Evolutionary conservation across 352 stramenopile species (phyloP), one percentile per base, ranked within the genome.

Genomic region (Globisporangium solare): DNA sequence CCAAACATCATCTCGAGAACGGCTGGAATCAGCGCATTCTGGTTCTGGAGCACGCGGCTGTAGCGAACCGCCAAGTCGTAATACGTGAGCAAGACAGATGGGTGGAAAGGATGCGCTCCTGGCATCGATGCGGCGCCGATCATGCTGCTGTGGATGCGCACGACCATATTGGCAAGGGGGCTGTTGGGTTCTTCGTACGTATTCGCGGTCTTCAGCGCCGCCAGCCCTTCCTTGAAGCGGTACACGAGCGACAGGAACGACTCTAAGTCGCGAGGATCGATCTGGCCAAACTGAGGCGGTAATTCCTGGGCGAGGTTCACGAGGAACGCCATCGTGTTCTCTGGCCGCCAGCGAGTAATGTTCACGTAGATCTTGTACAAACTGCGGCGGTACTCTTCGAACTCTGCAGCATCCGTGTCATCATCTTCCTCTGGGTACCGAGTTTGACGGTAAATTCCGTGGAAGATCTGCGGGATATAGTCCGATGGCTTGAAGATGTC

Each of bases 301-400:
- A 89, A 54, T 43, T 79, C 71, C 35, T 88, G 70, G 6, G 79
- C 71, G 40, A 92, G 49, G 20, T 79, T 89, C 12, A 68, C 72
- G 14, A 92, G 65, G 68, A 88, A 92, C 18, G 56, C 58, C 50
- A 94, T 67, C 22, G 83, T 87, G 32, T 89, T 74, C 39, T 88
- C 64, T 27, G 86, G 76, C 35, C 83, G 71, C 50, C 88, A 67
- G 1, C 84, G 84, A 40, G 83, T 83, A 51, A 92, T 85, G 60
- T 95, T 93, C 47, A 95, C 78, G 59, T 89, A 95, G 56, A 95
- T 92, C 49, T 89, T 91, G 68, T 88, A 91, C 20, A 93, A 63
- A 53, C 83, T 89, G 47, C 77, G 78, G 24, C 84, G 79, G 58
- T 94, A 93, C 47, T 88, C 74, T 67, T 94, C 86, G 55, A 95